Evolutionary conservation across 805 yeast species (phyloP).

Genomic region (Debaryomyces maramus): DNA sequence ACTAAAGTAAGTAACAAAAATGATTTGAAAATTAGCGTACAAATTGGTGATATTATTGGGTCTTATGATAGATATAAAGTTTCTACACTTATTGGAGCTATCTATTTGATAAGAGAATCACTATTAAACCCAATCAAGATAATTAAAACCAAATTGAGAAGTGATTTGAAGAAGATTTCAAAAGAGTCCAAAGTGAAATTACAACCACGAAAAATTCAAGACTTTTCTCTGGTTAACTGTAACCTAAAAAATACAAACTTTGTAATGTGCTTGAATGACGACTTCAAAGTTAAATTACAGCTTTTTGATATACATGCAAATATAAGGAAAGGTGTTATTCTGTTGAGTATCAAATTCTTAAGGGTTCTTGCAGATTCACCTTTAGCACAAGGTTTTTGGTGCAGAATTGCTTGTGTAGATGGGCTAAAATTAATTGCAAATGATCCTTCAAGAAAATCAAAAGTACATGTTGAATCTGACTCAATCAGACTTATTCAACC

Average conservation of each 20-base stretch:
- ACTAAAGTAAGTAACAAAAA: constrained; percentile 6
- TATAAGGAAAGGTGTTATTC: constrained; percentile 8
- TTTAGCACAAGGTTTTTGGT: constrained; percentile 46
- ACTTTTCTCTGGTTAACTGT: background rate
- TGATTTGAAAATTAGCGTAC: constrained; percentile 13
- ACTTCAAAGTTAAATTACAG: constrained; percentile 51
- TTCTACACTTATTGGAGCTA: constrained; percentile 33
- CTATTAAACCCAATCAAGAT: constrained; percentile 28
- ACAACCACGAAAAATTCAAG: constrained; percentile 4
- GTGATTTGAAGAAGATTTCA: constrained; percentile 17
- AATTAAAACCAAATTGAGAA: constrained; percentile 22
- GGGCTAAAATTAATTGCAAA: constrained; percentile 20
- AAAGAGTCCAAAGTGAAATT: background rate
- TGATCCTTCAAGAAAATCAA: constrained; percentile 13
- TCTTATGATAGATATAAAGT: constrained; percentile 30
- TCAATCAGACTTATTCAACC: constrained; percentile 38
- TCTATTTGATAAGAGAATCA: constrained; percentile 30
- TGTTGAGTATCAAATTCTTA: constrained; percentile 22
- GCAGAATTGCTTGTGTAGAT: constrained; percentile 44
- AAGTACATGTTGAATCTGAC: constrained; percentile 22
- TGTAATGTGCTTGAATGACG: constrained; percentile 44
- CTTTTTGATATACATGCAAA: constrained; percentile 18
- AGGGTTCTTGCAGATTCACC: constrained; percentile 58
- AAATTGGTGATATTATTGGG: constrained; percentile 17
- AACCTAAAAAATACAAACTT: constrained; percentile 8